Evolutionary conservation across 75 land plant species (phyloP).

Genomic region (Cryptomeria japonica): DNA sequence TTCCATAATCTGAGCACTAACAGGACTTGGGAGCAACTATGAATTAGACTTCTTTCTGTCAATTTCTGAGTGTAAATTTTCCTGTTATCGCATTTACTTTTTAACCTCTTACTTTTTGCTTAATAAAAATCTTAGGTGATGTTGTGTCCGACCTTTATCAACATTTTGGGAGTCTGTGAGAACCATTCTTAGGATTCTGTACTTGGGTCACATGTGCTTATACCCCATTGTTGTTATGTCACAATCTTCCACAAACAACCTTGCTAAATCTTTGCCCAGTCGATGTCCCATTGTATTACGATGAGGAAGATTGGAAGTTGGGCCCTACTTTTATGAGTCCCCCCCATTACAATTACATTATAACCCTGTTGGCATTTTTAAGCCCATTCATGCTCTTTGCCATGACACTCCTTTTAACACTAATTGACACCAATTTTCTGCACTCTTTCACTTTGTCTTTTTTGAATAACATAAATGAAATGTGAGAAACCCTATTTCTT

Average conservation of each 20-base stretch:
- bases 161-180: neutral
- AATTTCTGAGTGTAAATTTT: neutral
- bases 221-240: neutral
- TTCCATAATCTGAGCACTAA: constrained; percentile 12
- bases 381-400: neutral
- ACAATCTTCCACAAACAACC: neutral
- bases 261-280: neutral
- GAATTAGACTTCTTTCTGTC: neutral
- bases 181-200: neutral
- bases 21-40: neutral
- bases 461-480: neutral
- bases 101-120: neutral
- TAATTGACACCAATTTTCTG: neutral
- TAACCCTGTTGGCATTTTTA: neutral
- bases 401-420: neutral
- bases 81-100: neutral
- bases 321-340: neutral
- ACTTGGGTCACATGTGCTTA: neutral
- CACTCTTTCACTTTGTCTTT: neutral
- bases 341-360: neutral
- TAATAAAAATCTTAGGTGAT: neutral
- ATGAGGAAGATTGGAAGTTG: neutral
- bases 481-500: neutral
- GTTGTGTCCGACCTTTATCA: neutral
- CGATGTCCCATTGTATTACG: too few relatives aligned